Evolutionary conservation across 345 rosid species (phyloP), one percentile per base, ranked within the genome.

Genomic region (Cardamine occulta): DNA sequence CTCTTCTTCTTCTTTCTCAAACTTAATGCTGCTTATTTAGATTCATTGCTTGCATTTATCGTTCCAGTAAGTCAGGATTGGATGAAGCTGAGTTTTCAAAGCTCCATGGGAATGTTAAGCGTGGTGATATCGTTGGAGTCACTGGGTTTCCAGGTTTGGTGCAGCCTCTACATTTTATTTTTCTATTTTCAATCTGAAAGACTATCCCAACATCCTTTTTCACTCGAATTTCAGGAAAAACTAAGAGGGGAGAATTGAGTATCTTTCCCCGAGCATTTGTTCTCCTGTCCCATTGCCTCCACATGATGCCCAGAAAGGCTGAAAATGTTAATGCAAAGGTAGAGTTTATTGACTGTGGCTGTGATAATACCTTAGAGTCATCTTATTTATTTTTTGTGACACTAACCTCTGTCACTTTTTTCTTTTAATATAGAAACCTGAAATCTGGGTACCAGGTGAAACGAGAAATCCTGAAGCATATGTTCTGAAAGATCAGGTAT

Each of bases 91-190:
- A 87, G 70, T 96, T 96, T 74, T 75, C 85, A 8, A 86, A 77
- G 75, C 83, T 89, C 62, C 99, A 96, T 79, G 78, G 82, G 8
- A 75, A 76, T 35, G 87, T 82, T 76, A 93, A 96, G 83, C 96
- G 96, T 80, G 98, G 99, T 70, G 99, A 96, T 84, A 78, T 96
- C 65, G 96, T 93, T 73, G 99, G 98, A 70, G 84, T 93, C 67
- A 80, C 82, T 34, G 99, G 99, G 17, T 96, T 93, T 80, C 99
- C 97, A 84, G 99, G 99, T 95, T 81, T 66, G 76, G 76, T 63
- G 28, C 67, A 23, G 8, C 2, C 55, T 39, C 53, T 44, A 1
- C 49, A 29, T 24, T 9, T 8, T 7, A 0, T 28, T 23, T 55
- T 48, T 28, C 37, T 60, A 1, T 14, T 45, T 57, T 52, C 17